Conservation (phyloP, 2,329 filamentous ascomycete species). For the Exophiala alcalophila region DNA sequence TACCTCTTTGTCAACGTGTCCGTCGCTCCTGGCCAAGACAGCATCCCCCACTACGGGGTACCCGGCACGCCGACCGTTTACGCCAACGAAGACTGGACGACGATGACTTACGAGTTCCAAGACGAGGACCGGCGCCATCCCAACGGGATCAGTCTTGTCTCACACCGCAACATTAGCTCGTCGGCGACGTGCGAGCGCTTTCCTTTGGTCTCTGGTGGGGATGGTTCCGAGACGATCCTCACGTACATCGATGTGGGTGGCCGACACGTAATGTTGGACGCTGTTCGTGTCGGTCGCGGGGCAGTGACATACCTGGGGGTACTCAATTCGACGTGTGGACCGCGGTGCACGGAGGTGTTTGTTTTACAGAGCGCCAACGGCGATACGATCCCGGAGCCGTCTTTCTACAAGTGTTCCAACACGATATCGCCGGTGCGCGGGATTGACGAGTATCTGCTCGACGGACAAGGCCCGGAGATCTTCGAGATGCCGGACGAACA, state of each 20-base stretch:
- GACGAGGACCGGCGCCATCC: slow-evolving; percentile 19
- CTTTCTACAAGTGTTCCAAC: slow-evolving; percentile 28
- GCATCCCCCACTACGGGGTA: slow-evolving; percentile 12
- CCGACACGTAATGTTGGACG: slow-evolving; percentile 12
- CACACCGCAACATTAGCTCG: slow-evolving; percentile 19
- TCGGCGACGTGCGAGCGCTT: slow-evolving; percentile 16
- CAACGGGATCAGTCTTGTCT: slow-evolving; percentile 15
- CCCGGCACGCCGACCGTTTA: slow-evolving; percentile 23
- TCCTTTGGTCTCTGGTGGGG: slow-evolving; percentile 14
- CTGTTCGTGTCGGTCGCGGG: slow-evolving; percentile 17
- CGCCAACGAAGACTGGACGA: slow-evolving; percentile 13
- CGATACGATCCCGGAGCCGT: slow-evolving; percentile 13
- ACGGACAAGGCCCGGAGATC: slow-evolving; percentile 9
- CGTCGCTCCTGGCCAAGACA: slow-evolving; percentile 16
- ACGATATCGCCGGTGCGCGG: slow-evolving; percentile 19
- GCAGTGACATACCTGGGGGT: slow-evolving; percentile 25
- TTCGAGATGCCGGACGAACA: slow-evolving; percentile 22
- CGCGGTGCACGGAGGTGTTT: slow-evolving; percentile 26
- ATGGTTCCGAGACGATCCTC: slow-evolving; percentile 16
- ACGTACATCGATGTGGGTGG: slow-evolving; percentile 17
- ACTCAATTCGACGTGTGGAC: slow-evolving; percentile 27
- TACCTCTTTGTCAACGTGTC: slow-evolving; percentile 19
- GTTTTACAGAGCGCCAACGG: slow-evolving; percentile 22
- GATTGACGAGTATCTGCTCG: slow-evolving; percentile 16
- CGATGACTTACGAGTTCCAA: slow-evolving; percentile 23